A percentile compares a stretch with the other conserved stretches of the same genome.
Evolutionary conservation across 768 basidiomycete genomes (phyloP).

Genomic region (Lentinula aciculospora): DNA sequence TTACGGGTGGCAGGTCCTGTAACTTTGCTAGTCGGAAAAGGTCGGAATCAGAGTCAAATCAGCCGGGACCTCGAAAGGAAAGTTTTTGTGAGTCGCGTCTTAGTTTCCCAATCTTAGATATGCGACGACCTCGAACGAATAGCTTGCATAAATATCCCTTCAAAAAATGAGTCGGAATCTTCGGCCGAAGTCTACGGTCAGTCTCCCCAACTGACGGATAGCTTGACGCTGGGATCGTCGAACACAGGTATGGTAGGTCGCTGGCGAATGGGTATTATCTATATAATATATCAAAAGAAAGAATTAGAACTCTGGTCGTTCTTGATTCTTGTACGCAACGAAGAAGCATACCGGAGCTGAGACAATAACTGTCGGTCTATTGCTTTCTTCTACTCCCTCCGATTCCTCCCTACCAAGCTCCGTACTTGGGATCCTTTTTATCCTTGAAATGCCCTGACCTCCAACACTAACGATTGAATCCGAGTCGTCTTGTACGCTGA

Average conservation of each 20-base stretch:
- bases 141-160: neutral
- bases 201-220: conserved; percentile 6
- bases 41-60: too few species aligned
- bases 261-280: neutral
- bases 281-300: neutral
- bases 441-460: neutral
- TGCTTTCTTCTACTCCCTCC: neutral
- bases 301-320: too few species aligned
- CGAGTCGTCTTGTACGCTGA: neutral
- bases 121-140: too few species aligned
- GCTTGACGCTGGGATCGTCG: conserved; percentile 1
- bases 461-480: neutral
- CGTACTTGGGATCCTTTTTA: too few species aligned
- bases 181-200: neutral
- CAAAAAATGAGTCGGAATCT: neutral
- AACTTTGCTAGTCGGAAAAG: too few species aligned
- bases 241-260: neutral
- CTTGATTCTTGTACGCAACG: neutral
- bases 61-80: too few species aligned
- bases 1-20: too few species aligned
- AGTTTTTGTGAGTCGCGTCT: too few species aligned
- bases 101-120: too few species aligned
- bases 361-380: neutral
- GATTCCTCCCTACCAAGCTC: neutral
- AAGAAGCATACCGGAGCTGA: neutral